Evolutionary conservation across 177 flowering plant species (phyloP), one percentile per base, ranked within the genome.

Genomic region (Vitis hybrid): DNA sequence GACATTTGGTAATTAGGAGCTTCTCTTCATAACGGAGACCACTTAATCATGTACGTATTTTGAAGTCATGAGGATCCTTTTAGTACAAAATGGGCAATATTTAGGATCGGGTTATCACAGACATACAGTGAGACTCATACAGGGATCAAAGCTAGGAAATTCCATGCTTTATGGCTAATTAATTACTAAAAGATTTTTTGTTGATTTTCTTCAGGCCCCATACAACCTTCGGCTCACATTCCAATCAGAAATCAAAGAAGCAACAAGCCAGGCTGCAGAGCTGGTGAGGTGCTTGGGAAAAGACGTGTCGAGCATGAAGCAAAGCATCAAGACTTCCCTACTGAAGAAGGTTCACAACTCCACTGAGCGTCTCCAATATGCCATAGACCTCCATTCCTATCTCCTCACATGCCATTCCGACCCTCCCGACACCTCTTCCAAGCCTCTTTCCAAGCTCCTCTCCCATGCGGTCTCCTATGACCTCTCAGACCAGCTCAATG

Each of bases 361-460:
- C 18, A 77, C 87, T 0, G 92, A 87, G 58, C 69, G 82, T 15
- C 98, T 90, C 67, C 97, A 93, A 58, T 82, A 84, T 12, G 82
- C 90, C 55, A 82, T 93, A 13, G 85, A 88, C 81, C 64, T 78
- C 73, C 94, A 90, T 74, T 87, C 89, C 3, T 90, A 85, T 65
- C 91, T 86, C 71, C 86, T 89, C 57, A 85, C 79, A 12, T 66
- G 89, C 27, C 12, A 24, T 53, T 64, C 20, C 30, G 87, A 83
- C 2, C 58, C 76, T 30, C 70, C 67, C n/a, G 84, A 83, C 32
- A 58, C 60, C 69, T 65, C 77, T 32, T 63, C 83, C 58, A 82
- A 74, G 70, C 84, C 77, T 63, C 67, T 63, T 9, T 24, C 81
- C 50, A 82, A 64, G 72, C 81, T 84, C 68, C 61, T 73, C 27